Evolutionary conservation across 352 stramenopile genomes (phyloP).

Genomic region (Globisporangium megalacanthum): DNA sequence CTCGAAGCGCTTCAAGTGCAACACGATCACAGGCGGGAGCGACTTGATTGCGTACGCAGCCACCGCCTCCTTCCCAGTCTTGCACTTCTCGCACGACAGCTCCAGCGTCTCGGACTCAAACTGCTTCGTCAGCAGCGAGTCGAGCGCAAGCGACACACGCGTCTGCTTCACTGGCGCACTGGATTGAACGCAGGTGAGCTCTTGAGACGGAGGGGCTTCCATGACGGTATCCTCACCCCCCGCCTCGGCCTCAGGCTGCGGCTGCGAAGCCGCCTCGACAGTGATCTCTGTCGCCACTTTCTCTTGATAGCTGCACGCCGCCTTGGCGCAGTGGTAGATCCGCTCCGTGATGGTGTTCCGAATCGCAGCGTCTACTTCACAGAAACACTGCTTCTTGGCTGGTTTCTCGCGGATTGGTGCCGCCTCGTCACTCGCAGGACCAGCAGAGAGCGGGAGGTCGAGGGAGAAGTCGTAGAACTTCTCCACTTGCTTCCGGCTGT

Average conservation of each 20-base stretch:
- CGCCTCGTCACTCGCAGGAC: constrained; percentile 8
- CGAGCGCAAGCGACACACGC: constrained; percentile 35
- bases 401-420: constrained; percentile 8
- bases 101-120: constrained; percentile 77
- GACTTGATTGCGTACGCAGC: constrained; percentile 60
- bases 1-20: constrained; percentile 86
- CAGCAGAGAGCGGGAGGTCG: constrained; percentile 53
- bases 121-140: constrained; percentile 64
- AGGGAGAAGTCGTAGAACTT: constrained; percentile 86
- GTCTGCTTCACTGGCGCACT: neutral
- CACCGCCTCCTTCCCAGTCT: constrained; percentile 52
- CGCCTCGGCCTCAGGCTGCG: neutral
- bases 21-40: constrained; percentile 62
- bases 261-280: neutral
- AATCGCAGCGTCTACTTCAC: constrained; percentile 32
- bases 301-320: constrained; percentile 59
- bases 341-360: constrained; percentile 26
- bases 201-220: neutral
- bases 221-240: neutral
- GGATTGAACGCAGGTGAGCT: neutral
- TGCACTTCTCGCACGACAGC: constrained; percentile 83
- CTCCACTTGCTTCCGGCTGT: constrained; percentile 73
- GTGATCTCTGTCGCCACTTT: constrained; percentile 16
- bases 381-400: constrained; percentile 52
- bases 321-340: constrained; percentile 56